phyloP scores from a whole-genome alignment of 2,329 filamentous ascomycete genomes.

The Clonostachys chloroleuca region DNA sequence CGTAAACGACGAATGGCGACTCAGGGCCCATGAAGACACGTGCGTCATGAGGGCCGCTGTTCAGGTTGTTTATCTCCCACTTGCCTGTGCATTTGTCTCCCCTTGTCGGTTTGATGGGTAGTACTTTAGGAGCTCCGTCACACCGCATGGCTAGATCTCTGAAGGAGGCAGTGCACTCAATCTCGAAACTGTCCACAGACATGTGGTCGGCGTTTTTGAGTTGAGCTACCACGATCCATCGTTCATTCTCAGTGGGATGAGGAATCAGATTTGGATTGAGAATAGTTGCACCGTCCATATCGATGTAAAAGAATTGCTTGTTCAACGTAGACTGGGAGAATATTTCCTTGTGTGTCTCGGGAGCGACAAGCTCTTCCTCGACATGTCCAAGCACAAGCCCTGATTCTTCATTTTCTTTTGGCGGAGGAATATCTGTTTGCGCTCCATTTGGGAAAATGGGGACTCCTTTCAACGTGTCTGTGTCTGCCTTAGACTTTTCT shows the following conservation, averaged over 20 bases:
- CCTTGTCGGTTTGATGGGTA: constrained; percentile 41
- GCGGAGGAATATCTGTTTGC: no score
- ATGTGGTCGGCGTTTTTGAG: constrained; percentile 16
- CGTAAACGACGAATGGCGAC: constrained; percentile 45
- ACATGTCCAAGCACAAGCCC: no score
- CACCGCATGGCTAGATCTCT: constrained; percentile 34
- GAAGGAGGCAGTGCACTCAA: constrained; percentile 47
- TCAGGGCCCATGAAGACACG: constrained; percentile 51
- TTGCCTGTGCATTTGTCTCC: constrained; percentile 38
- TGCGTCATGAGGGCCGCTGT: constrained; percentile 52
- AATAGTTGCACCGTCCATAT: constrained; percentile 32
- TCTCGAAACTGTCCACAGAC: constrained; percentile 30
- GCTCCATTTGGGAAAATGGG: no score
- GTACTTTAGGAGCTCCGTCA: constrained; percentile 25
- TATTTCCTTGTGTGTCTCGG: no score
- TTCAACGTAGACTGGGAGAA: constrained; percentile 33
- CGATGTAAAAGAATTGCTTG: constrained; percentile 41
- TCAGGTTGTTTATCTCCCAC: constrained; percentile 32
- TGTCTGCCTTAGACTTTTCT: no score
- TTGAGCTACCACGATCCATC: constrained; percentile 49
- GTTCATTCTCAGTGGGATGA: constrained; percentile 39
- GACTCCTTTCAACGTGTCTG: no score
- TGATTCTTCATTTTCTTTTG: no score
- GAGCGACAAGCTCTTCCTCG: no score
- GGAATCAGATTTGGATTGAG: constrained; percentile 56